These are phyloP conservation scores for Cyberlindnera subsufficiens DNA, from an alignment of 805 yeast species.

Conservation along the genomic window DNA sequence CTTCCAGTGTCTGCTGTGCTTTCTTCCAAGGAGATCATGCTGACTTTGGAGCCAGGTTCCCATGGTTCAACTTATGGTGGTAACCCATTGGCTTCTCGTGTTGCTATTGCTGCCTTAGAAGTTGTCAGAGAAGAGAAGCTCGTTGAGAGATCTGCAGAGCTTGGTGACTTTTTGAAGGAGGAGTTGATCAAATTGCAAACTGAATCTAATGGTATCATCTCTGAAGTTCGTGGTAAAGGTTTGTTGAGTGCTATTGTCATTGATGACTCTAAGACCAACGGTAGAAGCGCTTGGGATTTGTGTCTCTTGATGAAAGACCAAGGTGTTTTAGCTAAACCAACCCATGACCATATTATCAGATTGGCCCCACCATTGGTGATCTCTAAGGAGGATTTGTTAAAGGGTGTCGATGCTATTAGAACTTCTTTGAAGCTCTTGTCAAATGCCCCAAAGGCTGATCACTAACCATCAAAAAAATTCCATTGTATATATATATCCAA, in stretches of 20 bases:
- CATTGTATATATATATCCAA: not conserved
- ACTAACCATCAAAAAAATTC: constrained; percentile 2
- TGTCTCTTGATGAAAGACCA: constrained; percentile 82
- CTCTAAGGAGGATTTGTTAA: constrained; percentile 74
- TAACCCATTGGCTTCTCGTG: constrained; percentile 89
- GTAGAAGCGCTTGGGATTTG: constrained; percentile 94
- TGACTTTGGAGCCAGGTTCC: constrained; percentile 86
- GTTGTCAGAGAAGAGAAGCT: constrained; percentile 85
- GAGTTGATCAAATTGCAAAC: constrained; percentile 49
- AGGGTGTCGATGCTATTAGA: constrained; percentile 74
- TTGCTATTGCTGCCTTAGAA: constrained; percentile 87
- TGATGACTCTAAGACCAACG: constrained; percentile 76
- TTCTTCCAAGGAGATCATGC: constrained; percentile 86
- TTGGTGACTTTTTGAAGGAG: constrained; percentile 65
- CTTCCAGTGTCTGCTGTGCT: constrained; percentile 88
- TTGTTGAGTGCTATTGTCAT: constrained; percentile 87
- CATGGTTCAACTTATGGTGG: constrained; percentile 99
- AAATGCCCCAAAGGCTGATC: constrained; percentile 41
- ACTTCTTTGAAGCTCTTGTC: constrained; percentile 51
- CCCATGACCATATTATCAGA: constrained; percentile 93
- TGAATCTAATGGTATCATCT: constrained; percentile 48
- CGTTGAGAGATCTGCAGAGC: constrained; percentile 65
- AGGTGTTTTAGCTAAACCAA: constrained; percentile 93
- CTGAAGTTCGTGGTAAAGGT: constrained; percentile 65
- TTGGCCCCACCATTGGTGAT: constrained; percentile 95